These are phyloP conservation scores for Botrytis porri DNA, from an alignment of 2,329 filamentous ascomycete genomes.

Conservation along the genomic window DNA sequence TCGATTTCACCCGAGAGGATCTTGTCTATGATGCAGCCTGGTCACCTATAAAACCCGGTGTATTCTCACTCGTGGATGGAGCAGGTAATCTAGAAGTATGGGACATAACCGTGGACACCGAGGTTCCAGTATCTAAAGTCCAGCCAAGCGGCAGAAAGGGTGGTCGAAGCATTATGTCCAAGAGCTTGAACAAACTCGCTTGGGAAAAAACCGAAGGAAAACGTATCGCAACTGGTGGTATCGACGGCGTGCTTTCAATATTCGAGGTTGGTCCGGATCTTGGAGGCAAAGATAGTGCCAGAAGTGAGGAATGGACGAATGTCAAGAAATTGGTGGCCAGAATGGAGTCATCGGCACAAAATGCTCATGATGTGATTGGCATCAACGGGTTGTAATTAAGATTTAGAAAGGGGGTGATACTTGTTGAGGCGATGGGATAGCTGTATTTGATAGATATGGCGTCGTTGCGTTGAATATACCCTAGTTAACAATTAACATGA, in stretches of 20 bases:
- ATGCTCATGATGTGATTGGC: conserved; percentile 29
- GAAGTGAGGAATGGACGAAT: conserved; percentile 86
- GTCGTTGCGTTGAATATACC: conserved; percentile 34
- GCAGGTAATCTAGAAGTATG: conserved; percentile 90
- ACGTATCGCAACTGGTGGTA: conserved; percentile 82
- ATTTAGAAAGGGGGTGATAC: neutral
- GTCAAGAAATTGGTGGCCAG: conserved; percentile 86
- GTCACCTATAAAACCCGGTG: conserved; percentile 90
- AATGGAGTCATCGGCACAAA: conserved; percentile 53
- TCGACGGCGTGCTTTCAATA: conserved; percentile 85
- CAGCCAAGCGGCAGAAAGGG: conserved; percentile 66
- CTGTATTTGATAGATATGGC: conserved; percentile 25
- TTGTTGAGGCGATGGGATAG: neutral
- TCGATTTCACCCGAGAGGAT: conserved; percentile 92
- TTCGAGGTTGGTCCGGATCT: conserved; percentile 86
- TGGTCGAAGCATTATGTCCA: conserved; percentile 67
- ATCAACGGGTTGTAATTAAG: conserved; percentile 13
- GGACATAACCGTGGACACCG: conserved; percentile 89
- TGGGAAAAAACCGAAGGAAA: conserved; percentile 92
- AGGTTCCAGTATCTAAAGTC: conserved; percentile 83
- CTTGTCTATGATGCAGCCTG: conserved; percentile 95
- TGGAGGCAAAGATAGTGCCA: conserved; percentile 78
- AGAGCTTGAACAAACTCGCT: conserved; percentile 88
- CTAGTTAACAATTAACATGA: conserved; percentile 24
- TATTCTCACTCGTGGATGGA: conserved; percentile 93